Conservation (phyloP, 805 yeast species). For the Candida insectorum region DNA sequence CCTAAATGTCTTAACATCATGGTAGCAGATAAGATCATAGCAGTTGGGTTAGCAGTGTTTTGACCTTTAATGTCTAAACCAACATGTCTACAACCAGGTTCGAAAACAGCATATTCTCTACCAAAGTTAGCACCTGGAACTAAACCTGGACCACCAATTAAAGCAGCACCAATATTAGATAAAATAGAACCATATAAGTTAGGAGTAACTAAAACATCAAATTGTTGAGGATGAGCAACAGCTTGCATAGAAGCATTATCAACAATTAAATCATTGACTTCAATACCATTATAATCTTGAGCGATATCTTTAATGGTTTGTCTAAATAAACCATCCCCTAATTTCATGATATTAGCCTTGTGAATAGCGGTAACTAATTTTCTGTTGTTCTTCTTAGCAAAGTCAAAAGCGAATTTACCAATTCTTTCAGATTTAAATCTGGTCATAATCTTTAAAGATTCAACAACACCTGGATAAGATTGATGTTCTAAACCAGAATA, state of each 20-base stretch:
- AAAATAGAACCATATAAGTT: constrained; percentile 96
- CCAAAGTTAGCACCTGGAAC: constrained; percentile 99
- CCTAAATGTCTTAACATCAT: constrained; percentile 96
- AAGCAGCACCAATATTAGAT: constrained; percentile 97
- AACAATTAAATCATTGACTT: constrained; percentile 89
- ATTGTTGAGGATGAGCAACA: constrained; percentile 96
- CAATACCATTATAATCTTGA: constrained; percentile 79
- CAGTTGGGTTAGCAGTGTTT: constrained; percentile 96
- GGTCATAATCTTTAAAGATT: constrained; percentile 92
- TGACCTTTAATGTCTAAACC: constrained; percentile 95
- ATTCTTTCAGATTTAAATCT: constrained; percentile 93
- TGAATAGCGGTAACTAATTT: constrained; percentile 93
- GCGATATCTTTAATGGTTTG: constrained; percentile 84
- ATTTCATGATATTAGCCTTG: constrained; percentile 98
- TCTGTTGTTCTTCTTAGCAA: constrained; percentile 89
- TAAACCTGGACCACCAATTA: constrained; percentile 96
- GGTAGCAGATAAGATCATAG: constrained; percentile 87
- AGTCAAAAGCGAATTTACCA: constrained; percentile 96
- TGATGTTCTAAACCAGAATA: constrained; percentile 98
- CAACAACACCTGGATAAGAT: constrained; percentile 96
- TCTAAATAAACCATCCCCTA: constrained; percentile 97
- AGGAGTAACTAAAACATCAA: constrained; percentile 96
- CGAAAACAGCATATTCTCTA: constrained; percentile 95
- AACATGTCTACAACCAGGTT: constrained; percentile 99
- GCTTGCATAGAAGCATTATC: constrained; percentile 99